phyloP scores from a whole-genome alignment of 1,284 basidiomycete genomes.

The Ustilago tritici region DNA sequence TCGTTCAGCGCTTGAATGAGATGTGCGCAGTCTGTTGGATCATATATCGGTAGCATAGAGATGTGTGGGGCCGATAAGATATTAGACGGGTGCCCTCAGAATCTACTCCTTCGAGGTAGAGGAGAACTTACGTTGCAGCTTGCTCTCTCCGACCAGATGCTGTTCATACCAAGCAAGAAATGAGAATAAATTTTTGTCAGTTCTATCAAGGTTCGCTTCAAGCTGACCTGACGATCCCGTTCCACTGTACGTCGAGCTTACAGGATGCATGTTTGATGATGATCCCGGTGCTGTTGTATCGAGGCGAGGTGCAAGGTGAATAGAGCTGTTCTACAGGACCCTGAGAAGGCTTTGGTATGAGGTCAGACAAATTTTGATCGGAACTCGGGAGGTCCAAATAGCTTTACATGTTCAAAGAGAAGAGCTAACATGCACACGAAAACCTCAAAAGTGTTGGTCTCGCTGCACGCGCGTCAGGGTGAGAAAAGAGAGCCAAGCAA shows the following conservation, averaged over 20 bases:
- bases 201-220: neutral
- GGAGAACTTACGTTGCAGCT: slow-evolving; percentile 44
- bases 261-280: slow-evolving; percentile 33
- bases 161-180: slow-evolving; percentile 1
- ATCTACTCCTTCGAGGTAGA: neutral
- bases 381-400: slow-evolving; percentile 10
- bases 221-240: neutral
- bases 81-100: too few relatives aligned
- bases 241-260: slow-evolving; percentile 8
- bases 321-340: slow-evolving; percentile 9
- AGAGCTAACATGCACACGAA: neutral
- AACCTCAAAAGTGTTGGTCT: slow-evolving; percentile 19
- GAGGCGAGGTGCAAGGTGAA: neutral
- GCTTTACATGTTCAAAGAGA: neutral
- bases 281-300: neutral
- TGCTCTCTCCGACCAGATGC: slow-evolving; percentile 54
- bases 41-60: neutral
- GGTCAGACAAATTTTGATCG: slow-evolving; percentile 37
- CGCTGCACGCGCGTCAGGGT: slow-evolving; percentile 11
- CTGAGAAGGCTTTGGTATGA: slow-evolving; percentile 17
- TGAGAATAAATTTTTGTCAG: neutral
- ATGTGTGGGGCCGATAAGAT: neutral
- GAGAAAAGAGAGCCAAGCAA: neutral
- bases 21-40: slow-evolving; percentile 47
- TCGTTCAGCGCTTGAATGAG: slow-evolving; percentile 54